Evolutionary conservation across 306 rosid genomes (phyloP).

Genomic region (Cicer arietinum): DNA sequence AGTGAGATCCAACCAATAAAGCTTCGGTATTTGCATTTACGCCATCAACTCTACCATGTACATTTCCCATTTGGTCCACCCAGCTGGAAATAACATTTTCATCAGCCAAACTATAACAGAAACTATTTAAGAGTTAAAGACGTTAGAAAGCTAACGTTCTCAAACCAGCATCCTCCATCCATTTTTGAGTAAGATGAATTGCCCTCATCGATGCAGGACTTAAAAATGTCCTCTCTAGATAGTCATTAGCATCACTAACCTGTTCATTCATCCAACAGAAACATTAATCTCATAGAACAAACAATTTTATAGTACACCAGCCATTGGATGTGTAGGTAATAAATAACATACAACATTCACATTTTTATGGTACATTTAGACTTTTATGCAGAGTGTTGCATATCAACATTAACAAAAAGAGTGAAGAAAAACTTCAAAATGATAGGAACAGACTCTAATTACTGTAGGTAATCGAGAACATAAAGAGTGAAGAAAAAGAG

Average conservation of each 20-base stretch:
- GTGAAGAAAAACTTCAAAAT: constrained; percentile 8
- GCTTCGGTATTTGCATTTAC: constrained; percentile 72
- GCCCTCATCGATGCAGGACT: constrained; percentile 88
- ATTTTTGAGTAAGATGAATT: constrained; percentile 58
- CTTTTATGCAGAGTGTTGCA: constrained; percentile 7
- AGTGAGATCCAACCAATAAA: constrained; percentile 84
- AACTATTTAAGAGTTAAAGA: constrained; percentile 29
- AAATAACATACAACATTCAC: not conserved
- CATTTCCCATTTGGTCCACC: constrained; percentile 90
- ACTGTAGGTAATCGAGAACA: too few relatives aligned
- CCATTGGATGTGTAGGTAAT: not conserved
- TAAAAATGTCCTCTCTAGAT: constrained; percentile 91
- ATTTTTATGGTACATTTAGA: not conserved
- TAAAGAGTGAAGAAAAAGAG: too few relatives aligned
- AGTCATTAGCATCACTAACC: constrained; percentile 78
- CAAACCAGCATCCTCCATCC: constrained; percentile 99
- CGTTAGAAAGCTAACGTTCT: constrained; percentile 78
- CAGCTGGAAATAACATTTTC: constrained; percentile 66
- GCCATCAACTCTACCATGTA: constrained; percentile 85
- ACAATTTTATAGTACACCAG: not conserved
- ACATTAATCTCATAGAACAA: constrained; percentile 40
- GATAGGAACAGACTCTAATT: not conserved
- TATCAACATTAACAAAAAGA: constrained; percentile 5
- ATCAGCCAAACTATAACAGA: constrained; percentile 48
- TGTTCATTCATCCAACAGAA: constrained; percentile 49